These are phyloP conservation scores for Furcasterigmium sp. DNA, from an alignment of 2,329 filamentous ascomycete genomes.

Conservation along the genomic window DNA sequence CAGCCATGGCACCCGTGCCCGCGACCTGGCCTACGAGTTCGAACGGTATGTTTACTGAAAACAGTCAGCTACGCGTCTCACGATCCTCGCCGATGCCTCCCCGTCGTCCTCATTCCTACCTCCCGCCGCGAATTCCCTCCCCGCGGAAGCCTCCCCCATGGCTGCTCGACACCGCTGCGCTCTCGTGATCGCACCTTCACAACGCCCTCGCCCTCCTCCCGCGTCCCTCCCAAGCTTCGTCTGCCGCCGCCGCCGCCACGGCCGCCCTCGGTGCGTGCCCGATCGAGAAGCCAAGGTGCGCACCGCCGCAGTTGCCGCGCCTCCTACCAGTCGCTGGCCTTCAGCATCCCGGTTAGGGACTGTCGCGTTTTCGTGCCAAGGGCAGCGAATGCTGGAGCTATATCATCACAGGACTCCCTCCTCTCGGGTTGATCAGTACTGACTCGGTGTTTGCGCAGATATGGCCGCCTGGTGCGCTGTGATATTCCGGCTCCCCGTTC, in stretches of 20 bases:
- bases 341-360: not conserved
- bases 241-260: no score
- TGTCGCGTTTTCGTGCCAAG: no score
- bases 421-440: not conserved
- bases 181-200: constrained; percentile 1
- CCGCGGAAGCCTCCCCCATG: no score
- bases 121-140: constrained; percentile 21
- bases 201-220: constrained; percentile 39
- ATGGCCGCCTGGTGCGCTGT: constrained; percentile 95
- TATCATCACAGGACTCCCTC: not conserved
- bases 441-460: constrained; percentile 50
- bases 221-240: not conserved
- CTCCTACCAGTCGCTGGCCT: not conserved
- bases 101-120: constrained; percentile 26
- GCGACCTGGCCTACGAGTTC: constrained; percentile 99
- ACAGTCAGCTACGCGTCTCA: constrained; percentile 17
- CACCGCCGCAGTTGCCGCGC: no score
- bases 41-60: constrained; percentile 86
- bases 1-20: constrained; percentile 95
- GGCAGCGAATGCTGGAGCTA: not conserved
- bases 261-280: constrained; percentile 22
- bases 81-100: constrained; percentile 33
- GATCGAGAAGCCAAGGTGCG: not conserved
- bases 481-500: constrained; percentile 96
- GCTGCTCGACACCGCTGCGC: no score